Evolutionary conservation across 495 filamentous ascomycete species (phyloP), one percentile per base, ranked within the genome.

Genomic region (Talaromyces ruber): DNA sequence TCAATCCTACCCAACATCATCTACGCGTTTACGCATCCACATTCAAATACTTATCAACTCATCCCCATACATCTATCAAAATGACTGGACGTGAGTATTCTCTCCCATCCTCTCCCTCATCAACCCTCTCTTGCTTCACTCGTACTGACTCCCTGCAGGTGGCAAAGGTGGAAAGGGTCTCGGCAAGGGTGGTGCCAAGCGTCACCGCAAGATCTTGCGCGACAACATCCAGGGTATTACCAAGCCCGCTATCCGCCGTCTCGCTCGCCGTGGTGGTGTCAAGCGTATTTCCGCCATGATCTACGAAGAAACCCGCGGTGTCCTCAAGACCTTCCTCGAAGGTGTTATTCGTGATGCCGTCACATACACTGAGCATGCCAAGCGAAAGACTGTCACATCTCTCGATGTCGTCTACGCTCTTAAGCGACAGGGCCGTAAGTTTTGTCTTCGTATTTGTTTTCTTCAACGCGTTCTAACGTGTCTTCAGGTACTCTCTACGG

Each of bases 261-360:
- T 99, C 78, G 94, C 94, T 63, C 92, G 93, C 78, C 92, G 93
- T 91, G 93, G 93, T 81, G 93, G 93, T 92, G 93, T 97, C 84
- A 97, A 99, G 91, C 94, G 95, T 97, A 99, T 99, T 83, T 98
- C 95, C 73, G 71, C 78, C 78, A 84, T 89, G 84, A 93, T 99
- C 88, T 99, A 99, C 86, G 95, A 99, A 78, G 95, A 99, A 87
- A 99, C 95, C 70, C 95, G 95, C 76, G 92, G 94, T 88, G 95
- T 99, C 71, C 89, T 99, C 72, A 99, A 99, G 91, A 95, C 94
- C 82, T 99, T 99, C 92, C 92, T 99, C 71, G 95, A 99, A 84
- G 92, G 93, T 84, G 95, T 99, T 83, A 99, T 99, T 79, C 92
- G 92, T 83, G 93, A 97, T 68, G 93, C 93, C 68, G 93, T 98